Percentiles rank a stretch among this genome's conserved stretches.
Evolutionary conservation across 805 yeast species (phyloP).

Genomic region (Saturnispora galanensis): DNA sequence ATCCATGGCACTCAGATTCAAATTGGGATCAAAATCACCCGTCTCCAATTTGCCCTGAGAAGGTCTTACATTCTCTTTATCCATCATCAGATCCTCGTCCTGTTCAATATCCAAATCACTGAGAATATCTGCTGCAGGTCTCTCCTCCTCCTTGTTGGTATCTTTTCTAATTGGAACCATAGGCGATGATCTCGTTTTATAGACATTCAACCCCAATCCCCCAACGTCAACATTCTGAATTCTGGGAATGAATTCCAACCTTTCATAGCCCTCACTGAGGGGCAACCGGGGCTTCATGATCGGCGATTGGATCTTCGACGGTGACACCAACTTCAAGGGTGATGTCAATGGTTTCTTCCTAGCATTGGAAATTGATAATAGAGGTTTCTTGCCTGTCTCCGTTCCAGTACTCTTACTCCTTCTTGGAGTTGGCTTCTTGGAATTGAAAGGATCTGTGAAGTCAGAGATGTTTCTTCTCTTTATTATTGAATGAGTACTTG

Average conservation of each 20-base stretch:
- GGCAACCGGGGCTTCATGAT: not conserved
- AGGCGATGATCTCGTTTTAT: not conserved
- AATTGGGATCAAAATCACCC: not conserved
- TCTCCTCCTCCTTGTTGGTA: too few relatives aligned
- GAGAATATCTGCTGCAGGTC: not conserved
- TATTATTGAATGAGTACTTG: conserved; percentile 1
- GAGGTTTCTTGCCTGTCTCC: not conserved
- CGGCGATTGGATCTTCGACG: not conserved
- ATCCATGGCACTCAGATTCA: conserved; percentile 7
- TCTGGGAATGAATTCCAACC: not conserved
- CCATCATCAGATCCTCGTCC: conserved; percentile 4
- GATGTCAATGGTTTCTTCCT: not conserved
- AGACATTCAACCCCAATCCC: not conserved
- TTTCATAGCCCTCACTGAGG: not conserved
- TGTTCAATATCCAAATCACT: conserved; percentile 12
- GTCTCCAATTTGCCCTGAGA: not conserved
- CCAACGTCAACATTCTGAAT: not conserved
- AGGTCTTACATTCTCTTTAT: conserved; percentile 7
- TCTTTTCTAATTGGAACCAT: not conserved
- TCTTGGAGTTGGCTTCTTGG: conserved; percentile 1
- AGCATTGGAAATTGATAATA: not conserved
- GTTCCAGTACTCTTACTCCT: not conserved
- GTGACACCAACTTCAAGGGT: not conserved
- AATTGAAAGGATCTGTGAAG: conserved; percentile 5
- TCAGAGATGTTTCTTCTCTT: not conserved